Percentiles rank a stretch among this genome's conserved stretches.
Conservation (phyloP, 225 moss, liverwort and hornwort species). For the Asterella californica region DNA sequence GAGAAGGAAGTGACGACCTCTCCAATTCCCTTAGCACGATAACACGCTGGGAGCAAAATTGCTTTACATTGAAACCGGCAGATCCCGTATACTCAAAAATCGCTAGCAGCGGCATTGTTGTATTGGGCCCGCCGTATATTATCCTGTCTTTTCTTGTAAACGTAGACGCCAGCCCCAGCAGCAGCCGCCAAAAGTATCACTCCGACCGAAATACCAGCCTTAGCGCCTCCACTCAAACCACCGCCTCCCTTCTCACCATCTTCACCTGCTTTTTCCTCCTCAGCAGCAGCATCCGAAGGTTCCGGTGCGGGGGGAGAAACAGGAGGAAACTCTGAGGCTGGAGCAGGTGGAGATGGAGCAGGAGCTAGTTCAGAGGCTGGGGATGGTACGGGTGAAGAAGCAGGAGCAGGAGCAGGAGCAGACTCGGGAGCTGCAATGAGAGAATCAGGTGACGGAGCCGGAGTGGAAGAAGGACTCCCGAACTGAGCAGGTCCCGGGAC, state of each 20-base stretch:
- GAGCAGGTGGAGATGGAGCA: background rate
- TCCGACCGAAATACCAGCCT: constrained; percentile 32
- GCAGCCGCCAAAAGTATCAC: constrained; percentile 28
- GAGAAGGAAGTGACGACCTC: background rate
- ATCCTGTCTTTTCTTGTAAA: constrained; percentile 20
- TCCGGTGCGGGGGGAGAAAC: background rate
- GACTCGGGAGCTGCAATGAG: constrained; percentile 39
- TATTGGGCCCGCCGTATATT: constrained; percentile 19
- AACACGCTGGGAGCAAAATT: constrained; percentile 2
- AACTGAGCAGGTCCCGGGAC: background rate
- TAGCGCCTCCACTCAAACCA: constrained; percentile 31
- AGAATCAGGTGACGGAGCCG: constrained; percentile 37
- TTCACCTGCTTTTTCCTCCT: background rate
- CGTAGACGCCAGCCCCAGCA: constrained; percentile 11
- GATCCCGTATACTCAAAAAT: background rate
- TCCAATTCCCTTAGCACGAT: background rate
- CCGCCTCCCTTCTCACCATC: background rate
- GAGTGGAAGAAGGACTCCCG: background rate
- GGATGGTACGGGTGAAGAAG: constrained; percentile 11
- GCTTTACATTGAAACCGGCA: background rate
- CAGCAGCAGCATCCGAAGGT: background rate
- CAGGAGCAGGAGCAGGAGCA: constrained; percentile 25
- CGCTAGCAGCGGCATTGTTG: background rate
- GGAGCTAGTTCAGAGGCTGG: background rate
- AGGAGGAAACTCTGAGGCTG: constrained; percentile 1